Base-by-base conservation (phyloP, 2,329 filamentous ascomycete genomes). In the Thermoascus crustaceus region DNA sequence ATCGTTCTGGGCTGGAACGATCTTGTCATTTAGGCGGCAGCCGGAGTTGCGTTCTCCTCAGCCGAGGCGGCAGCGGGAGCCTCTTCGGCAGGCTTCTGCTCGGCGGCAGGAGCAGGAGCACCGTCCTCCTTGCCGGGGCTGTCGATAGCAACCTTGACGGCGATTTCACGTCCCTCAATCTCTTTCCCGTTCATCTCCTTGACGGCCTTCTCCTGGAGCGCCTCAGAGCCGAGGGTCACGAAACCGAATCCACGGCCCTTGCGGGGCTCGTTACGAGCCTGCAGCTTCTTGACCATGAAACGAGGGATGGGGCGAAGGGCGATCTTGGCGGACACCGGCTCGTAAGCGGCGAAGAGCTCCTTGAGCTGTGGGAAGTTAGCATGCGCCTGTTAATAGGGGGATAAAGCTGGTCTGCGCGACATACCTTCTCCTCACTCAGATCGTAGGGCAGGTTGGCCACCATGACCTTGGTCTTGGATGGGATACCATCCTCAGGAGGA, bases 201-300 rank as follows among this genome's bases (percentile, higher is more conserved):
- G 49, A 95, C 93, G 48, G 91, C 91, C 82, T 95, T 94, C 71
- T 93, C 80, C 76, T 98, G 91, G 57, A 89, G 69, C 68, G 94
- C 88, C 75, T 98, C 89, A 11, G 86, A 93, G 46, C 82, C 83
- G 44, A 98, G 81, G 42, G 87, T 96, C 46, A 98, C 91, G 65
- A 98, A 98, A 50, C 91, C 91, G 64, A 98, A 98, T 49, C 91
- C 91, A 73, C 91, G 91, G 43, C 91, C 91, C 82, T 98, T 98
- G 73, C 91, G 91, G 55, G 89, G 81, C 73, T 98, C 91, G 60
- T 88, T 88, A 62, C 91, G 89, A 57, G 89, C 88, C 72, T 94
- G 88, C 45, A 98, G 85, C 78, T 98, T 98, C 82, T 95, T 95
- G 71, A 98, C 91, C 91, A 98, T 98, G 75, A 96, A 98, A 57